A percentile compares a stretch with the other conserved stretches of the same genome.
Conservation (phyloP, 192 early-diverging fungal species). For the Linnemannia exigua region DNA sequence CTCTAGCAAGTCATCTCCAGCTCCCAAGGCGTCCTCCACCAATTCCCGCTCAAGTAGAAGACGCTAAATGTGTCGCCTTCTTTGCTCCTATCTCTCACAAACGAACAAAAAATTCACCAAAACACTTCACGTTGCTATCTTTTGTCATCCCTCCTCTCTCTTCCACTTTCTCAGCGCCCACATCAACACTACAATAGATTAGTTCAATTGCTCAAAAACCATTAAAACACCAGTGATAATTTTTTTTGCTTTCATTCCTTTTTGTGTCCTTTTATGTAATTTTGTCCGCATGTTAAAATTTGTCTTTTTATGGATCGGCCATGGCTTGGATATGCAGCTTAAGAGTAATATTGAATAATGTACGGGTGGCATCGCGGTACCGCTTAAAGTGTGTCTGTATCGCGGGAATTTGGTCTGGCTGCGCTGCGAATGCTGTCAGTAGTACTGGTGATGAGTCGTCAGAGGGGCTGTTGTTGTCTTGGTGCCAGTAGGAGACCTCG, state of each 20-base stretch:
- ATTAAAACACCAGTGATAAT: background rate
- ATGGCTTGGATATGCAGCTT: conserved; percentile 35
- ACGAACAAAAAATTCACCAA: background rate
- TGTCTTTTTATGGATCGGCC: conserved; percentile 10
- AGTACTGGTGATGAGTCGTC: background rate
- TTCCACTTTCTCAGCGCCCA: background rate
- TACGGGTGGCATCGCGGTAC: conserved; percentile 21
- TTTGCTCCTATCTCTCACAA: background rate
- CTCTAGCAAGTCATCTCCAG: conserved; percentile 37
- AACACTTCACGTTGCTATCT: background rate
- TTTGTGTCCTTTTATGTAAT: background rate
- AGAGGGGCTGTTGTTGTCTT: background rate
- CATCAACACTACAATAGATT: background rate
- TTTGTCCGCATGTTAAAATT: background rate
- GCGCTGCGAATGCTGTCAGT: conserved; percentile 49
- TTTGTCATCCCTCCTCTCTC: background rate
- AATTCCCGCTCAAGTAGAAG: conserved; percentile 42
- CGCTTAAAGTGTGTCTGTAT: conserved; percentile 30
- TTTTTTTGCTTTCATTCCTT: too few species aligned
- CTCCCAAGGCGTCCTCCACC: conserved; percentile 25
- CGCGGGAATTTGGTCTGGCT: conserved; percentile 34
- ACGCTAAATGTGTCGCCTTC: conserved; percentile 3
- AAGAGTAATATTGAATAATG: conserved; percentile 19
- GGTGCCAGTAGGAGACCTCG: conserved; percentile 48
- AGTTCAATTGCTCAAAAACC: background rate